Base-by-base conservation (phyloP, 768 basidiomycete species). In the Pulveroboletus sp. region DNA sequence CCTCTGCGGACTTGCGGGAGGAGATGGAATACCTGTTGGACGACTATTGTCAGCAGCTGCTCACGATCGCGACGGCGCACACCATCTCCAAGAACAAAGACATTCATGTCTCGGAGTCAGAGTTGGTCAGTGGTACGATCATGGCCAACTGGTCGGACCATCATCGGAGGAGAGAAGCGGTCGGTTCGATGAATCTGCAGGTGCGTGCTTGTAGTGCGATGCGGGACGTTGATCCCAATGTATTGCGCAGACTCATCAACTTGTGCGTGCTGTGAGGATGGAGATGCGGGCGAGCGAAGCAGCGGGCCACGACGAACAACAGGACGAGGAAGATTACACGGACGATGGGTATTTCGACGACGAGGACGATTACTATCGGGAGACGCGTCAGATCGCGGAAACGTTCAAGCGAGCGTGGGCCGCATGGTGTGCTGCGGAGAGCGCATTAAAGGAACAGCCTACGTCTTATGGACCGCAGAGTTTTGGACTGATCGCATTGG, bases 401-500 rank as follows among this genome's bases (percentile, higher is more conserved):
- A 49, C 53, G 34, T 73, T 75, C 50, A 59, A 54, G 50, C 73
- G 76, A 16, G 68, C 73, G 13, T 77, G 71, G 70, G 71, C 70
- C 1, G 78, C 67, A 0, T 78, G 77, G 78, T 53, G 63, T 6
- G 68, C 69, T 6, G 71, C 73, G 1, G 69, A 70, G 52, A 62
- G 58, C 2, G 40, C 36, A 8, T 34, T 75, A 13, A 44, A 34
- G 37, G 51, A 55, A 0, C 60, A 68, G 14, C 57, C 62, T 12
- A 49, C 23, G 4, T 43, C 43, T 36, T 78, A 70, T 49, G 76
- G 76, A 1, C 61, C 72, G 6, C 69, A 70, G 51, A 75, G 73
- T 54, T 78, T 77, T 43, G 77, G 77, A 8, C 48, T 75, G 49
- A 64, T 79, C 16, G 75, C 74, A n/a, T 47, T 78, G 54, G 71